Percentiles rank a stretch among this genome's conserved stretches.
Conservation (phyloP, 257 asterid genomes). For the Penstemon barbatus region DNA sequence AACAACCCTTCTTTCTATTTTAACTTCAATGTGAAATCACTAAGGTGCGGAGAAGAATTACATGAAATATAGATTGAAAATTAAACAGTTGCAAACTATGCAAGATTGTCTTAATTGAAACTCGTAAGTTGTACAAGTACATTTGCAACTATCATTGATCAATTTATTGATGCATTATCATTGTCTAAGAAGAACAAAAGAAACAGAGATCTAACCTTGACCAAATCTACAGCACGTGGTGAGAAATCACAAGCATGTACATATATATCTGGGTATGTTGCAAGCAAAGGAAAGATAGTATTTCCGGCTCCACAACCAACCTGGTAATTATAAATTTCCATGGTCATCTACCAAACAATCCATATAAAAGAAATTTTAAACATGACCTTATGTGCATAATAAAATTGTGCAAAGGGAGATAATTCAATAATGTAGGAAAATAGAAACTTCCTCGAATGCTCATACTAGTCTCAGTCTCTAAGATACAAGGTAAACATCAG, state of each 20-base stretch:
- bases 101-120: slow-evolving; percentile 1
- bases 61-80: neutral
- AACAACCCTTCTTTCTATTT: slow-evolving; percentile 7
- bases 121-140: slow-evolving; percentile 5
- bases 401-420: neutral
- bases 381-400: slow-evolving; percentile 10
- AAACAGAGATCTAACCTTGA: slow-evolving; percentile 57
- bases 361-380: slow-evolving; percentile 9
- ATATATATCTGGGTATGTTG: slow-evolving; percentile 63
- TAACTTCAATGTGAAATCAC: neutral
- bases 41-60: neutral
- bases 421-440: neutral
- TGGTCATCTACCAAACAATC: slow-evolving; percentile 14
- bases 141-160: slow-evolving; percentile 17
- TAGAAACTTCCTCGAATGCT: neutral
- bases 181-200: slow-evolving; percentile 14
- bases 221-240: slow-evolving; percentile 85
- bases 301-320: slow-evolving; percentile 99
- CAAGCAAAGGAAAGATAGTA: slow-evolving; percentile 82
- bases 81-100: slow-evolving; percentile 13
- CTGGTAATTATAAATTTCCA: slow-evolving; percentile 41
- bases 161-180: neutral
- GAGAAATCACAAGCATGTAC: slow-evolving; percentile 97
- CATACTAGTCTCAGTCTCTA: neutral
- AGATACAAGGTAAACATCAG: slow-evolving; percentile 1